These are phyloP conservation scores for Boletus insuetus DNA, from an alignment of 768 basidiomycete species.

Conservation along the genomic window DNA sequence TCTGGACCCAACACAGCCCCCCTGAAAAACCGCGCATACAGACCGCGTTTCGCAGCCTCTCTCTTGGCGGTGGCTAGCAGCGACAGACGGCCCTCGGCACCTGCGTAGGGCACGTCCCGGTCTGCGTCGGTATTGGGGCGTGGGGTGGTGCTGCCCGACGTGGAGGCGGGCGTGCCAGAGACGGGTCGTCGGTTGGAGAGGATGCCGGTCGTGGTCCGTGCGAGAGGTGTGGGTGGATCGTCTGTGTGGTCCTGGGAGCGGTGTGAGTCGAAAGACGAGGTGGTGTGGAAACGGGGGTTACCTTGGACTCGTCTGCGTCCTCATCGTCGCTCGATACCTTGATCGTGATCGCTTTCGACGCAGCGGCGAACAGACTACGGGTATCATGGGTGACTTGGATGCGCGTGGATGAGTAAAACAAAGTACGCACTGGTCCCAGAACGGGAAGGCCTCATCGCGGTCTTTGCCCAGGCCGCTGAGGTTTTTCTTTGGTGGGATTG, in stretches of 20 bases:
- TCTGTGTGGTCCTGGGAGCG: conserved; percentile 15
- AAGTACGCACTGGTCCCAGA: conserved; percentile 91
- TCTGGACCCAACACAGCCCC: conserved; percentile 67
- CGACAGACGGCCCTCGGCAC: conserved; percentile 33
- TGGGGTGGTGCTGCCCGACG: conserved; percentile 44
- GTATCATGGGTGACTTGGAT: neutral
- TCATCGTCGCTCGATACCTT: conserved; percentile 56
- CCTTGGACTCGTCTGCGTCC: conserved; percentile 30
- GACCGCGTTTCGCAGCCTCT: conserved; percentile 67
- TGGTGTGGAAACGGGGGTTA: too few species aligned
- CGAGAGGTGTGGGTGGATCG: conserved; percentile 31
- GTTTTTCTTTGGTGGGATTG: conserved; percentile 80
- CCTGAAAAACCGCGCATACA: conserved; percentile 82
- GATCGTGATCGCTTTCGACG: conserved; percentile 79
- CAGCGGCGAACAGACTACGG: conserved; percentile 65
- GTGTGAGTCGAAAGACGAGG: too few species aligned
- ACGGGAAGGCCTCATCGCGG: conserved; percentile 92
- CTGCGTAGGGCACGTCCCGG: neutral
- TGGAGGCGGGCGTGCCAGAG: conserved; percentile 46
- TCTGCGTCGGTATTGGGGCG: conserved; percentile 14
- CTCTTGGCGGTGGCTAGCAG: conserved; percentile 68
- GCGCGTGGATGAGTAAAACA: neutral
- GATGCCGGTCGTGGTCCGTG: conserved; percentile 72
- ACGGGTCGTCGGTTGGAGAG: conserved; percentile 67
- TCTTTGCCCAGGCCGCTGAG: conserved; percentile 89